These are phyloP conservation scores for Neofusicoccum cordaticola DNA, from an alignment of 2,329 filamentous ascomycete genomes.

Conservation along the genomic window DNA sequence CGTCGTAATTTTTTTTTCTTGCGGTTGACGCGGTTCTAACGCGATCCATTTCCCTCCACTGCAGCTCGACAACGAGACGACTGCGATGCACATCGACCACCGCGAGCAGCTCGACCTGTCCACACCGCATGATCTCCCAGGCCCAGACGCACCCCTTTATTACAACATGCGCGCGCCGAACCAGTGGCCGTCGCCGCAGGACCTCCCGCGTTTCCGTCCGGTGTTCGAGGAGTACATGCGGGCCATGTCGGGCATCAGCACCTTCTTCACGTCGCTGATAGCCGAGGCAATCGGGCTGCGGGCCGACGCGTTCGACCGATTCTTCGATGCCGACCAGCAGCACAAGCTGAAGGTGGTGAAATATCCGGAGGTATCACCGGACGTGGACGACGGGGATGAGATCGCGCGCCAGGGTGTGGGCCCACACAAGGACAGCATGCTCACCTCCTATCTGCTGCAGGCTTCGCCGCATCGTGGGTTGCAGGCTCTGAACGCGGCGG, in stretches of 20 bases:
- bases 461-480: constrained; percentile 72
- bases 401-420: constrained; percentile 63
- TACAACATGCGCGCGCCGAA: constrained; percentile 72
- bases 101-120: constrained; percentile 85
- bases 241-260: constrained; percentile 69
- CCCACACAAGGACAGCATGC: constrained; percentile 82
- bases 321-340: constrained; percentile 70
- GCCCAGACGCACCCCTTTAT: constrained; percentile 63
- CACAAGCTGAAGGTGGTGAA: constrained; percentile 90
- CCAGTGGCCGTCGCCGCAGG: constrained; percentile 69
- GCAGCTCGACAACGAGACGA: constrained; percentile 59
- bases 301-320: constrained; percentile 67
- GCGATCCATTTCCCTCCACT: background rate
- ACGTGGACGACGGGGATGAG: constrained; percentile 47
- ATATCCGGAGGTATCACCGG: constrained; percentile 64
- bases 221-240: constrained; percentile 73
- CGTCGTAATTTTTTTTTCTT: background rate
- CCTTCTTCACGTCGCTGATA: constrained; percentile 74
- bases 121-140: constrained; percentile 69
- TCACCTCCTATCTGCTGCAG: constrained; percentile 78
- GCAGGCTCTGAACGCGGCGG: constrained; percentile 77
- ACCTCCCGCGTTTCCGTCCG: constrained; percentile 65
- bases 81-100: constrained; percentile 72
- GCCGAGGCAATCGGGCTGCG: constrained; percentile 79
- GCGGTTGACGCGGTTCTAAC: background rate